Evolutionary conservation across 192 early-diverging fungal species (phyloP).

Genomic region (Rhizoclosmatium sp.): DNA sequence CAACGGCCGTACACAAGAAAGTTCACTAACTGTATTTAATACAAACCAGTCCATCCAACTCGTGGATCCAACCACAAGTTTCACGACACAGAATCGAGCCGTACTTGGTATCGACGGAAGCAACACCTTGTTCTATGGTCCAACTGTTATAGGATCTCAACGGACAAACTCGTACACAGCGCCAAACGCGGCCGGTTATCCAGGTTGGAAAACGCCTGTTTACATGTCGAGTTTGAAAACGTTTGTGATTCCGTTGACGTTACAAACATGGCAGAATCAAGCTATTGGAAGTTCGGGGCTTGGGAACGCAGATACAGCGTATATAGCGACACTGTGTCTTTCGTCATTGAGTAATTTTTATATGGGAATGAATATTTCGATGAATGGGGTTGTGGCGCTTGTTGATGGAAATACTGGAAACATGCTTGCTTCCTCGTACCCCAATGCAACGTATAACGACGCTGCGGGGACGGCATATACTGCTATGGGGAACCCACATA

Average conservation of each 20-base stretch:
- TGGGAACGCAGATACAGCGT: neutral
- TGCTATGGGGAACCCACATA: slow-evolving; percentile 11
- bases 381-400: slow-evolving; percentile 10
- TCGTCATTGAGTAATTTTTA: neutral
- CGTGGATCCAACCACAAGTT: neutral
- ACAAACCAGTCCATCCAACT: neutral
- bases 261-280: neutral
- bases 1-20: neutral
- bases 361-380: neutral
- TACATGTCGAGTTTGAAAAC: too few relatives aligned
- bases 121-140: neutral
- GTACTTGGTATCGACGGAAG: neutral
- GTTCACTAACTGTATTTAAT: neutral
- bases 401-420: slow-evolving; percentile 22
- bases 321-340: slow-evolving; percentile 14
- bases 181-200: too few relatives aligned
- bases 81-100: neutral
- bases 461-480: neutral
- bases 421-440: slow-evolving; percentile 13
- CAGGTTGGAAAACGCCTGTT: too few relatives aligned
- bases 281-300: neutral
- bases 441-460: neutral
- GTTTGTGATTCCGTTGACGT: neutral
- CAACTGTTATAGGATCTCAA: neutral
- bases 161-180: neutral